Conservation (phyloP, 768 basidiomycete species). For the Hypholoma fasciculare region DNA sequence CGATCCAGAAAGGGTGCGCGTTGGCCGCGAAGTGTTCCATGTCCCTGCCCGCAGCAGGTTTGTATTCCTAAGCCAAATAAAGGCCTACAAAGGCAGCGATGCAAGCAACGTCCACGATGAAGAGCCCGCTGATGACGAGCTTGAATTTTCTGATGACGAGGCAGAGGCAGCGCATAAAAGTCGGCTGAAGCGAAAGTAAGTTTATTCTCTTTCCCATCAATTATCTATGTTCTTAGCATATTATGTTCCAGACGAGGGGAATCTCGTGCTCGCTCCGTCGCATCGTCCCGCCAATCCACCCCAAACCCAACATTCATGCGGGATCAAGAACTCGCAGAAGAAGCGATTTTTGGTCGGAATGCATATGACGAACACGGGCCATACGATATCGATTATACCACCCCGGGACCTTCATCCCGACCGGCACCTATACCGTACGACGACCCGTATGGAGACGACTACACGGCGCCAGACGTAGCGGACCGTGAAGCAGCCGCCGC, state of each 20-base stretch:
- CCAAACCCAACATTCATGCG: conserved; percentile 53
- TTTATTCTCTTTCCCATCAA: conserved; percentile 9
- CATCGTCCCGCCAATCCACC: conserved; percentile 56
- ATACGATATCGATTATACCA: conserved; percentile 65
- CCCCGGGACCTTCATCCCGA: conserved; percentile 42
- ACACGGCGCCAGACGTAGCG: conserved; percentile 23
- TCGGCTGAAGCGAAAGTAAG: conserved; percentile 59
- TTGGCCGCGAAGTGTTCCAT: conserved; percentile 76
- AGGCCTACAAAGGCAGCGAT: conserved; percentile 80
- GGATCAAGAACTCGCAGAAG: conserved; percentile 53
- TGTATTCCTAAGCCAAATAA: conserved; percentile 76
- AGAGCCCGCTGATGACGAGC: conserved; percentile 85
- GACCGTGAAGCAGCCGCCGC: conserved; percentile 13
- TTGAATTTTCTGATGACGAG: conserved; percentile 97
- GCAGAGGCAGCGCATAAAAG: conserved; percentile 76
- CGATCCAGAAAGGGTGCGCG: conserved; percentile 50
- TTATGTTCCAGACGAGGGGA: conserved; percentile 46
- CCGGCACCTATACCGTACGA: conserved; percentile 76
- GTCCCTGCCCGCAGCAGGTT: conserved; percentile 79
- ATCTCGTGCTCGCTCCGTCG: conserved; percentile 47
- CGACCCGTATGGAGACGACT: conserved; percentile 67
- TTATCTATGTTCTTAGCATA: background rate
- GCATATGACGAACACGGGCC: conserved; percentile 68
- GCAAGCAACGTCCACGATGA: conserved; percentile 95
- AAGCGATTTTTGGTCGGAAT: conserved; percentile 46